These are phyloP conservation scores for Asclepias syriaca DNA, from an alignment of 257 asterid species.

Conservation along the genomic window DNA sequence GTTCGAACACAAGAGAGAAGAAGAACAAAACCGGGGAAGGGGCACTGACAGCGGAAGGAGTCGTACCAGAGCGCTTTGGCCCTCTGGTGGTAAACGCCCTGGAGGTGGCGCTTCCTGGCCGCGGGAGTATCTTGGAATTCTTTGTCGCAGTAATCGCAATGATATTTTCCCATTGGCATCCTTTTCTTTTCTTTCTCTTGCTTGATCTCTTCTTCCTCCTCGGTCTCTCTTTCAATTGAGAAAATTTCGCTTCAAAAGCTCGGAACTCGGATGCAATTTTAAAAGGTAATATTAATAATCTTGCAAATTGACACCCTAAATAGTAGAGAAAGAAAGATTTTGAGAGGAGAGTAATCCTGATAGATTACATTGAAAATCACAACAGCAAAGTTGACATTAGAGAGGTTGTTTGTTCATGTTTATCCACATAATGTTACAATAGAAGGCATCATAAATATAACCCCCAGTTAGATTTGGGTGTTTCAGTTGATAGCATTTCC, in stretches of 20 bases:
- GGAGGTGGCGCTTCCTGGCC: slow-evolving; percentile 88
- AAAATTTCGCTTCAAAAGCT: background rate
- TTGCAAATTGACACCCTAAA: background rate
- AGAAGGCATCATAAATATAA: slow-evolving; percentile 11
- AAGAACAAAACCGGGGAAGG: background rate
- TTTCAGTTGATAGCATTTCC: slow-evolving; percentile 18
- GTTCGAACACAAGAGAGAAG: background rate
- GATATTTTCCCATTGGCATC: slow-evolving; percentile 79
- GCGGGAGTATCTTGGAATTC: slow-evolving; percentile 78
- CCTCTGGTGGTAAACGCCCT: slow-evolving; percentile 79
- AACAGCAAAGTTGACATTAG: slow-evolving; percentile 2
- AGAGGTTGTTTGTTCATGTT: background rate
- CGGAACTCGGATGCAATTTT: too few relatives aligned
- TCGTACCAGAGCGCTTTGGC: slow-evolving; percentile 94
- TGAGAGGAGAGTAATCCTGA: background rate
- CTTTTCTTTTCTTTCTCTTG: background rate
- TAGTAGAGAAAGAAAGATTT: background rate
- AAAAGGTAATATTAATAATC: too few relatives aligned
- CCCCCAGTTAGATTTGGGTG: slow-evolving; percentile 13
- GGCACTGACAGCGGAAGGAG: slow-evolving; percentile 41
- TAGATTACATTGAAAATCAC: slow-evolving; percentile 7
- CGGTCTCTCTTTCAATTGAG: background rate
- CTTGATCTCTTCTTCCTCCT: background rate
- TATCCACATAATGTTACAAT: slow-evolving; percentile 20
- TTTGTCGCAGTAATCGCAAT: slow-evolving; percentile 93